Conservation (phyloP, 2,329 filamentous ascomycete genomes). For the Hymenoscyphus fructigenus region DNA sequence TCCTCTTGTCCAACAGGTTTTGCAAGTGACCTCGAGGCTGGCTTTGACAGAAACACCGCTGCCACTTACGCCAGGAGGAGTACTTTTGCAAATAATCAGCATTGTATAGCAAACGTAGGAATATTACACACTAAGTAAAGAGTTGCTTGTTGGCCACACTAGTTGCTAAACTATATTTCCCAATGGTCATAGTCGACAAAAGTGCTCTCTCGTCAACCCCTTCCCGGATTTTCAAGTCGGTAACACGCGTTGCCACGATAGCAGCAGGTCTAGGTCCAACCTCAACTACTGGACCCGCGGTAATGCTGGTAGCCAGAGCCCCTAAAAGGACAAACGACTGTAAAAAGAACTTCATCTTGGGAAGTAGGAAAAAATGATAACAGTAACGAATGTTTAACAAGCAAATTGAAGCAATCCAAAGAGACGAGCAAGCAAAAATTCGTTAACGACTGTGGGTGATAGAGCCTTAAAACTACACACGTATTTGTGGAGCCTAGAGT, state of each 20-base stretch:
- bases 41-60: neutral
- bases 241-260: neutral
- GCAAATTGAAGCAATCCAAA: too few relatives aligned
- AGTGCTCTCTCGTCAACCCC: neutral
- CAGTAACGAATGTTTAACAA: neutral
- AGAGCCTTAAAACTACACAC: neutral
- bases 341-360: neutral
- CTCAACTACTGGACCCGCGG: neutral
- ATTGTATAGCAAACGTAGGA: neutral
- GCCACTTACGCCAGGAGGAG: neutral
- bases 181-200: neutral
- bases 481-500: neutral
- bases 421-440: neutral
- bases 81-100: neutral
- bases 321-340: neutral
- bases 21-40: constrained; percentile 2
- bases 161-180: neutral
- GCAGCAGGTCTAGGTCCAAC: neutral
- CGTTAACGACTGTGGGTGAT: neutral
- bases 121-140: neutral
- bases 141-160: neutral
- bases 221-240: neutral
- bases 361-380: neutral
- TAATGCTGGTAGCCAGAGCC: neutral
- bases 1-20: neutral